Conservation (phyloP, 2,329 filamentous ascomycete species). For the Trichophaea hybrida region DNA sequence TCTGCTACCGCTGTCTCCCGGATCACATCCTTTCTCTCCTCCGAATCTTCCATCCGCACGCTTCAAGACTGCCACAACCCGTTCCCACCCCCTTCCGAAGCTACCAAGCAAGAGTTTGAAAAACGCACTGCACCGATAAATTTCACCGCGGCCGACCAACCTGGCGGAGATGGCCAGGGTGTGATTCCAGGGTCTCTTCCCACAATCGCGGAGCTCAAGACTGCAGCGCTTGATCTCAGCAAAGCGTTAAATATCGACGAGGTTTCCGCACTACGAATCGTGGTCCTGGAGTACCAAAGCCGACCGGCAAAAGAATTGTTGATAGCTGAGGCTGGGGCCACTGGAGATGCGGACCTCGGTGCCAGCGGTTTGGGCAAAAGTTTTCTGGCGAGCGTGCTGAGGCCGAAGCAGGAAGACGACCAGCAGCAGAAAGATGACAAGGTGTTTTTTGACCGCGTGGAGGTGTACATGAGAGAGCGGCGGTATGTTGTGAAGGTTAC, state of each 20-base stretch:
- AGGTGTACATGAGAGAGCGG: constrained; percentile 57
- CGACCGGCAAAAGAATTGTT: constrained; percentile 44
- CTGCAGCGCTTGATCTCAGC: constrained; percentile 75
- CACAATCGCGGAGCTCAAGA: constrained; percentile 63
- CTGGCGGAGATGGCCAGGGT: constrained; percentile 42
- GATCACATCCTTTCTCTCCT: constrained; percentile 55
- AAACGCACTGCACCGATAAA: constrained; percentile 79
- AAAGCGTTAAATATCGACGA: constrained; percentile 65
- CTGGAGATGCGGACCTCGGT: constrained; percentile 21
- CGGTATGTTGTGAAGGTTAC: constrained; percentile 51
- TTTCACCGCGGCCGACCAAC: constrained; percentile 47
- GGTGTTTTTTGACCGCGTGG: constrained; percentile 52
- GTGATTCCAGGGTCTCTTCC: constrained; percentile 27
- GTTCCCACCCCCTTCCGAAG: constrained; percentile 48
- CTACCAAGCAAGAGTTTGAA: constrained; percentile 59
- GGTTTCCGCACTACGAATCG: constrained; percentile 63
- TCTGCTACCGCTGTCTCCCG: constrained; percentile 34
- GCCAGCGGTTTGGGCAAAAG: constrained; percentile 21
- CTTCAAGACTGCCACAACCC: constrained; percentile 54
- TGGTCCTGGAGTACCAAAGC: constrained; percentile 69
- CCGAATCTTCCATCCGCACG: constrained; percentile 52
- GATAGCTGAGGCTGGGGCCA: constrained; percentile 5
- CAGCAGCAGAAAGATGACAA: constrained; percentile 39
- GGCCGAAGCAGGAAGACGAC: constrained; percentile 8
- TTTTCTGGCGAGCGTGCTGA: constrained; percentile 1